phyloP scores from a whole-genome alignment of 1,284 basidiomycete species.

The Naganishia cerealis region DNA sequence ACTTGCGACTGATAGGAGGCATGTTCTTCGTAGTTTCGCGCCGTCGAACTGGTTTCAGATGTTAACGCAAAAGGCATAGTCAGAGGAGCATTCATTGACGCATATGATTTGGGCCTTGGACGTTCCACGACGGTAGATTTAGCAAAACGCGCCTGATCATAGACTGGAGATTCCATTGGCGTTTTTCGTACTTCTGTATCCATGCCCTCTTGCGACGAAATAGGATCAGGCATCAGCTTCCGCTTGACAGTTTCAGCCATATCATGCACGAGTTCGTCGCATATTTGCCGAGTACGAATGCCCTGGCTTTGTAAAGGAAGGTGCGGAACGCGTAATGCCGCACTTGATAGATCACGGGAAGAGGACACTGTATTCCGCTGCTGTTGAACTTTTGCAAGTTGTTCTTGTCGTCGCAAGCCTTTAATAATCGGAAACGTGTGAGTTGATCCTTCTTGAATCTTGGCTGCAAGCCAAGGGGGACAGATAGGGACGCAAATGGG shows the following conservation, averaged over 20 bases:
- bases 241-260: background rate
- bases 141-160: background rate
- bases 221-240: background rate
- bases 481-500: background rate
- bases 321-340: background rate
- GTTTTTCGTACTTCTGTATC: background rate
- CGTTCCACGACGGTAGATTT: background rate
- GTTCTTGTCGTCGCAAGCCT: conserved; percentile 14
- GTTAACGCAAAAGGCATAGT: background rate
- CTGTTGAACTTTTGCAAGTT: conserved; percentile 6
- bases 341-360: background rate
- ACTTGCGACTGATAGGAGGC: background rate
- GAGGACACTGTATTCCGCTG: background rate
- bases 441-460: background rate
- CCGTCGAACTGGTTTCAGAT: background rate
- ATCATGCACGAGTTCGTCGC: background rate
- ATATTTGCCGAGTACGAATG: background rate
- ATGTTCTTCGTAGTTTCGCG: background rate
- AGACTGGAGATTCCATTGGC: background rate
- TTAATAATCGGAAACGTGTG: conserved; percentile 5
- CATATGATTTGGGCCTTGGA: background rate
- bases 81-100: background rate
- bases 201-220: background rate
- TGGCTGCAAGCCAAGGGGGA: background rate
- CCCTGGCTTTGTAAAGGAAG: background rate